These are phyloP conservation scores for Ascoidea rubescens DNA, from an alignment of 805 yeast species.

Conservation along the genomic window DNA sequence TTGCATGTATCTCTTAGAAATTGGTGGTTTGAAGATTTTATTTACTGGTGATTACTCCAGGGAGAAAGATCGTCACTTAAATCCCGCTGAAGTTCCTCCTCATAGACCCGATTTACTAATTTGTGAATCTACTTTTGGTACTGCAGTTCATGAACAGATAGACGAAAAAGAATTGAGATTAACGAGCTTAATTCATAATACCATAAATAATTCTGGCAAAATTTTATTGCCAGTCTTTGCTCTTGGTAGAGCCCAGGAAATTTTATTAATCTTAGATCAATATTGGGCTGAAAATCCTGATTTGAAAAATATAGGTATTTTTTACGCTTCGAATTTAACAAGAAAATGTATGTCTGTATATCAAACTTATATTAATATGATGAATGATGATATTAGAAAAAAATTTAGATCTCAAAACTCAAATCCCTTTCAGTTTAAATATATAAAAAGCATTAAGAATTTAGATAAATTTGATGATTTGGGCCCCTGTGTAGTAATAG, in stretches of 20 bases:
- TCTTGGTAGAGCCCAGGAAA: slow-evolving; percentile 91
- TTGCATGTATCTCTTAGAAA: slow-evolving; percentile 92
- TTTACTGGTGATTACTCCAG: slow-evolving; percentile 97
- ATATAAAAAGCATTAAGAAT: slow-evolving; percentile 64
- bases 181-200: slow-evolving; percentile 71
- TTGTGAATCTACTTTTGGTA: slow-evolving; percentile 94
- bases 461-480: slow-evolving; percentile 81
- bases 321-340: slow-evolving; percentile 87
- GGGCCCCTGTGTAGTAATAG: slow-evolving; percentile 92
- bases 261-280: slow-evolving; percentile 80
- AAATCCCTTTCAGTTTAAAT: slow-evolving; percentile 86
- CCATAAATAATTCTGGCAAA: slow-evolving; percentile 79
- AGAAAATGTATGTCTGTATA: slow-evolving; percentile 95
- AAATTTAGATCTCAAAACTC: slow-evolving; percentile 64
- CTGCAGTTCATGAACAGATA: slow-evolving; percentile 92
- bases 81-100: slow-evolving; percentile 90
- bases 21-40: slow-evolving; percentile 77
- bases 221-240: slow-evolving; percentile 92
- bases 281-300: slow-evolving; percentile 85
- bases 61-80: slow-evolving; percentile 89
- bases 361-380: slow-evolving; percentile 92
- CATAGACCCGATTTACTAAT: slow-evolving; percentile 76
- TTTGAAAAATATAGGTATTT: slow-evolving; percentile 68
- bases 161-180: slow-evolving; percentile 71
- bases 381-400: slow-evolving; percentile 82